Base-by-base conservation (phyloP, 202 grass and related monocot genomes). In the Alloteropsis angusta region DNA sequence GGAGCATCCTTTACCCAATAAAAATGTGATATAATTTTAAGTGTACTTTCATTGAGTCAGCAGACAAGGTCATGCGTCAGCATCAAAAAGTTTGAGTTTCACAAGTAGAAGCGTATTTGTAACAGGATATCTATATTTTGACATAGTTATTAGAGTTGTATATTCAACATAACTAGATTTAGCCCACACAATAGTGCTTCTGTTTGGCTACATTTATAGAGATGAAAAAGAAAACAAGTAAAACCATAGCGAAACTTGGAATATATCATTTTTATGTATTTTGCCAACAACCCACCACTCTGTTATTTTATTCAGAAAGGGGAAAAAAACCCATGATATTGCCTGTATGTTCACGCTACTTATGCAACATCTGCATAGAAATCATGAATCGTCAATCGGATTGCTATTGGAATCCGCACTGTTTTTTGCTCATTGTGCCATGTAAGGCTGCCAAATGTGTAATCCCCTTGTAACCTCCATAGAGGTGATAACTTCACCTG, bases 361-460 rank as follows among this genome's bases (percentile, higher is more conserved):
- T 86, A 88, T 34, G 85, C 64, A 38, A 82, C 79, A 32, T 88
- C 83, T 1, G 80, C 71, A 41, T 63, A 90, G 22, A 74, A 83
- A 75, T 93, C 82, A 49, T 85, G 22, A 73, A 90, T 64, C 0
- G 81, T 80, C 1, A 80, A 60, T 9, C 82, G 84, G 13, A 45
- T 64, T 41, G 91, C 88, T 10, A 93, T 70, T 22, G 76, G 85
- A 41, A 90, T 90, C 2, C 80, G 62, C 0, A 90, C 85, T 0
- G 50, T 52, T 6, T 84, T 84, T 6, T 23, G 54, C 0, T 1
- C 77, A 42, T 38, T 65, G 7, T 79, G 71, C 91, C 88, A 94
- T 54, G 88, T 88, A 23, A 94, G 77, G 72, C 85, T 90, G 7
- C 91, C 91, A 56, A 93, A 90, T 6, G 72, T 84, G 12, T 86